These are phyloP conservation scores for Dichotomopilus funicola DNA, from an alignment of 2,329 filamentous ascomycete species.

Conservation along the genomic window DNA sequence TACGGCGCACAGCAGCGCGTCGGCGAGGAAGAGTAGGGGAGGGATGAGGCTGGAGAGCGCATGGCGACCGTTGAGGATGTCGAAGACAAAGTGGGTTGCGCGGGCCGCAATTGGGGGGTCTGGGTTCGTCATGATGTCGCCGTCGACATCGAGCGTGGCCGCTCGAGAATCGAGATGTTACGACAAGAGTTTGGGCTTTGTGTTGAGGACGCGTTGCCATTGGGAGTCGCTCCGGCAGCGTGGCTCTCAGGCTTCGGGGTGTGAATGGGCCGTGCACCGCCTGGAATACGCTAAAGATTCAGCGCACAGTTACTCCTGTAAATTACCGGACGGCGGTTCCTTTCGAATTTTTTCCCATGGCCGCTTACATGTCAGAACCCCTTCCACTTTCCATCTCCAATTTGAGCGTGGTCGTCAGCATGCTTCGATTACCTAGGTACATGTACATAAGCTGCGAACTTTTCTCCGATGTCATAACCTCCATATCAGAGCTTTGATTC, in stretches of 20 bases:
- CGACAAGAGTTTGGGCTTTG: not conserved
- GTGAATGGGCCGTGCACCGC: no score
- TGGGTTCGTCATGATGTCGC: constrained; percentile 12
- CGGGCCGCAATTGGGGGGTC: constrained; percentile 23
- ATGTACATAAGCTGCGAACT: no score
- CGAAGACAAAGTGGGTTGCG: constrained; percentile 30
- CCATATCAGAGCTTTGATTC: constrained; percentile 19
- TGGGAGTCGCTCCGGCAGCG: not conserved
- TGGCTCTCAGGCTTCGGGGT: no score
- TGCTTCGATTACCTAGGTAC: no score
- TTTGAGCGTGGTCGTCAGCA: no score
- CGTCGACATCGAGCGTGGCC: not conserved
- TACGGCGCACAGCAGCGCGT: constrained; percentile 63
- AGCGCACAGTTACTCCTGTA: no score
- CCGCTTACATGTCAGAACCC: no score
- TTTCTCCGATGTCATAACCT: no score
- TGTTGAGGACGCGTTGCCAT: not conserved
- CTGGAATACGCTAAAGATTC: no score
- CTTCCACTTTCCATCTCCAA: no score
- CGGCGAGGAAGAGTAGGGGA: constrained; percentile 59
- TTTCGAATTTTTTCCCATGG: no score
- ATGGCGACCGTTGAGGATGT: constrained; percentile 45
- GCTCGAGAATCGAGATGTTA: not conserved
- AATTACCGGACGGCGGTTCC: no score
- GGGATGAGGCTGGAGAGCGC: constrained; percentile 45